Base-by-base conservation (phyloP, 176 grass and related monocot genomes). In the Bonia amplexicaulis region DNA sequence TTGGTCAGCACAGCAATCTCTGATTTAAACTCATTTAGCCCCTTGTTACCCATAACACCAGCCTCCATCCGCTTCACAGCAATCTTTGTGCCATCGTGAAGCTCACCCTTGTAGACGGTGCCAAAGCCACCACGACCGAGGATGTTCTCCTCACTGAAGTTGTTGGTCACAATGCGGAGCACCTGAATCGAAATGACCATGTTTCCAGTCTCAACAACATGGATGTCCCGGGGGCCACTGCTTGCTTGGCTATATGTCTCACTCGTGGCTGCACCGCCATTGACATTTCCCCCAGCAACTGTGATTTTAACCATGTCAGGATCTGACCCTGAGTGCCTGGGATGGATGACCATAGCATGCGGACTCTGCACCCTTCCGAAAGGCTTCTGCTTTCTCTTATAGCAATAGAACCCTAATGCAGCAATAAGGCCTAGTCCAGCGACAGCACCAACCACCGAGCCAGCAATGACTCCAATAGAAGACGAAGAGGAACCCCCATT, bases 121-220 rank as follows among this genome's bases (percentile, higher is more conserved):
- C 95, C 95, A 31, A 97, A 97, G 0, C 95, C 95, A 69, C 95
- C 95, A 27, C 93, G 88, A 29, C 95, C 95, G 40, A 97, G 82
- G 48, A 97, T 86, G 63, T 97, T 97, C 15, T 94, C 89, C 83
- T 92, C 82, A n/a, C 92, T 94, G 78, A 97, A 97, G 72, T 97
- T 95, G 71, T 97, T 97, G 48, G 95, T 97, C 47, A 97, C 95
- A 82, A 92, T 97, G 37, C 95, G 83, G 35, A 97, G 95, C 52
- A 97, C 95, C 73, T 97, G 95, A 58, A 97, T 95, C 0, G 95
- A 97, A 85, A 97, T 97, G 16, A 97, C 95, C 93, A 97, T 97
- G 85, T 95, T 97, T 82, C 95, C 95, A 71, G 87, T 71, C 57
- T 97, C 95, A 35, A 93, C 89, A 19, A 97, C 95, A 85, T 95